Evolutionary conservation across 306 rosid genomes (phyloP), one percentile per base, ranked within the genome.

Genomic region (Medicago lupulina): DNA sequence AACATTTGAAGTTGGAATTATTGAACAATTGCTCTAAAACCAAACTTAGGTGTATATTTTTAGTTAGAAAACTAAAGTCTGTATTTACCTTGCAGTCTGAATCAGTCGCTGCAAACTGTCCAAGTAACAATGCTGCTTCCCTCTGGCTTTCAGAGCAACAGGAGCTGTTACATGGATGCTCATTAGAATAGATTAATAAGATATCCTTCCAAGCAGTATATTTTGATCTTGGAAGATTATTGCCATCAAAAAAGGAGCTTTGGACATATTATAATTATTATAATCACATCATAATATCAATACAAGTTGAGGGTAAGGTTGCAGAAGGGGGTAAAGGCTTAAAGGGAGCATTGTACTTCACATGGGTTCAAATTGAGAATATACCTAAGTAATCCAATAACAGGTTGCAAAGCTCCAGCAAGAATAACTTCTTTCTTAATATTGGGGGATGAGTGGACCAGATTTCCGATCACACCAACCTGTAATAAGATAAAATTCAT

Each of bases 341-440:
- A 66, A 70, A 51, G 10, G 2, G 9, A 18, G 21, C 10, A 59
- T 43, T 41, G 74, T 46, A 81, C 62, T 17, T 16, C 36, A 19
- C 17, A 36, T 70, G 58, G 69, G 50, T 60, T 67, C 80, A 80
- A 59, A 53, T 55, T 39, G 74, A 67, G 47, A 49, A 69, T 61
- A 58, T 79, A 92, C 99, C 97, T 90, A 47, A 95, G 99, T 83
- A 95, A 85, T 81, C 97, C 96, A 80, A 95, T 95, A 67, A 95
- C 97, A 25, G 99, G 99, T 79, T 95, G 99, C 69, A 95, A 82
- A 74, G 99, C 99, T 74, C 99, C 99, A 17, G 99, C 99, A n/a
- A 69, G 86, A 83, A 95, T 93, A 83, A 95, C 99, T 82, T 95
- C 97, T 81, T 88, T 92, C 91, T 95, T 95, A 83, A 95, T 90